These are phyloP conservation scores for Diaporthe humulicola DNA, from an alignment of 2,329 filamentous ascomycete species.

Conservation along the genomic window DNA sequence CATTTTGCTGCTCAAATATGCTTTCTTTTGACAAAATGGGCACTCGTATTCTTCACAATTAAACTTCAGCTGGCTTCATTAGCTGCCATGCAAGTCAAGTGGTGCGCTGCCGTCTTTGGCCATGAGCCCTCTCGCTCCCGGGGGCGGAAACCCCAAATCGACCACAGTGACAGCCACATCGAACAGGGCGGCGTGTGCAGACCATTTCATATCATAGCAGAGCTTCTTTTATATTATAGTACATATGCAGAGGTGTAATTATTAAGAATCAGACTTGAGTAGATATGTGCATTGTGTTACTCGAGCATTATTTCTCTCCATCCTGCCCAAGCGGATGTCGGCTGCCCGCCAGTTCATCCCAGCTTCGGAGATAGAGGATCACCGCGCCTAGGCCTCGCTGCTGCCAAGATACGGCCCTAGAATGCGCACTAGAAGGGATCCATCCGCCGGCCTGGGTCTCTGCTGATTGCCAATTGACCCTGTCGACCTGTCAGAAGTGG, in stretches of 20 bases:
- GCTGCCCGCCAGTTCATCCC: slow-evolving; percentile 27
- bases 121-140: background rate
- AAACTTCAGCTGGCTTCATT: background rate
- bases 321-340: background rate
- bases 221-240: background rate
- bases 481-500: slow-evolving; percentile 45
- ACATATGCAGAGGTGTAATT: background rate
- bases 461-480: slow-evolving; percentile 12
- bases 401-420: slow-evolving; percentile 3
- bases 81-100: background rate
- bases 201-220: background rate
- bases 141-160: background rate
- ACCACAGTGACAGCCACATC: background rate
- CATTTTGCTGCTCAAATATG: background rate
- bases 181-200: too few species aligned
- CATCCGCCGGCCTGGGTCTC: background rate
- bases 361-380: slow-evolving; percentile 27
- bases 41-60: background rate
- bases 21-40: background rate
- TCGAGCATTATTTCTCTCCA: background rate
- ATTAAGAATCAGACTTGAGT: background rate
- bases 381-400: background rate
- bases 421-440: slow-evolving; percentile 15
- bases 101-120: background rate
- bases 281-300: background rate